phyloP scores from a whole-genome alignment of 768 basidiomycete species.

The Hysterangium stoloniferum region DNA sequence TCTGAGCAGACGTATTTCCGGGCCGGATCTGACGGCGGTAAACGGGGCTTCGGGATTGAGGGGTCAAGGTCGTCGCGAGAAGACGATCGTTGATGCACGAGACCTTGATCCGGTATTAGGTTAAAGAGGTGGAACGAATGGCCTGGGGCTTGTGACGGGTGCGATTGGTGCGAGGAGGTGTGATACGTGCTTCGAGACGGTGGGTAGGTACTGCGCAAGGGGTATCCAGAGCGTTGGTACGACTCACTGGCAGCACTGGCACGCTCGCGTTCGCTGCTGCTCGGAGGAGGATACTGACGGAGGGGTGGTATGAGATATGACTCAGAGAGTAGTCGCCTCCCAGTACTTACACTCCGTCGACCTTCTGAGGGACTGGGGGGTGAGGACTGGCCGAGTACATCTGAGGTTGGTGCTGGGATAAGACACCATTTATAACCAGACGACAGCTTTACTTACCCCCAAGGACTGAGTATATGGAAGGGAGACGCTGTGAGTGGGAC shows the following conservation, averaged over 20 bases:
- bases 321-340: not conserved
- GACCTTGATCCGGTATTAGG: not conserved
- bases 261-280: not conserved
- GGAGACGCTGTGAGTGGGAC: not conserved
- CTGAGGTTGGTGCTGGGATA: not conserved
- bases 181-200: not conserved
- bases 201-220: not conserved
- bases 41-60: constrained; percentile 4
- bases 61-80: constrained; percentile 9
- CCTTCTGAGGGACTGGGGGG: not conserved
- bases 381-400: constrained; percentile 9
- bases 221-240: no score
- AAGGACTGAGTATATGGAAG: constrained; percentile 5
- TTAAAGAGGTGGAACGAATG: constrained; percentile 10
- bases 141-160: not conserved
- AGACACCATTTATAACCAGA: not conserved
- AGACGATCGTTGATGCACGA: constrained; percentile 9
- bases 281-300: not conserved
- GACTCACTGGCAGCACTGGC: not conserved
- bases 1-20: constrained; percentile 10
- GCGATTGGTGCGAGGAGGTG: not conserved
- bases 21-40: constrained; percentile 8
- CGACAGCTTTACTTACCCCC: not conserved
- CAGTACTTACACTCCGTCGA: constrained; percentile 9
- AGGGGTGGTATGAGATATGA: constrained; percentile 6